Base-by-base conservation (phyloP, 2,329 filamentous ascomycete species). In the Aspergillus neotritici region DNA sequence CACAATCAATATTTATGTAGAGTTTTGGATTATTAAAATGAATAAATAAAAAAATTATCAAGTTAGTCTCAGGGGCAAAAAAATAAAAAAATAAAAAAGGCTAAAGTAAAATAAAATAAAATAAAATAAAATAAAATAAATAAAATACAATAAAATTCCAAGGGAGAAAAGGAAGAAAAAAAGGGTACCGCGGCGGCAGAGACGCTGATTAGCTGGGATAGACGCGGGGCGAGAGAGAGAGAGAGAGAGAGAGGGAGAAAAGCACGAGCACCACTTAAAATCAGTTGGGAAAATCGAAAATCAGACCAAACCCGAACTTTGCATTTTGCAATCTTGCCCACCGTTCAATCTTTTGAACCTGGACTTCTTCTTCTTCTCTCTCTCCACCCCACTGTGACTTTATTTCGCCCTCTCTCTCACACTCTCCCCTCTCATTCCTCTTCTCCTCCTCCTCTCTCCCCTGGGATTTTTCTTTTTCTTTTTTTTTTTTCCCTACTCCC, bases 131-230 rank as follows among this genome's bases (percentile, higher is more conserved):
- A 15, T 33, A n/a, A 25, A 11, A 29, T 8, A 37, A 31, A 29
- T n/a, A 15, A 13, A 17, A 34, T 13, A 15, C 31, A 13, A 25
- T 25, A 17, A 37, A 47, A 44, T 28, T 40, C 33, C n/a, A n/a
- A n/a, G n/a, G n/a, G n/a, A 36, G 29, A 47, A 37, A 13, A 43
- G 40, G 43, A 14, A 36, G 30, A 45, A 38, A 34, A 54, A 53
- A 54, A 49, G 48, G 51, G 47, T 54, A 43, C 52, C 52, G 50
- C 46, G 51, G 54, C 49, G 41, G 49, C 41, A 38, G 43, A 49
- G 43, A 31, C 46, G 53, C 46, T 57, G 52, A 55, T 55, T 53
- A 47, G 54, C 50, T 54, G 52, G 47, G 45, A 48, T 50, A 54
- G 51, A 40, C 54, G 54, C 53, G 53, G 53, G 53, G 53, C 51